phyloP scores from a whole-genome alignment of 306 rosid species.

The Parietaria judaica region DNA sequence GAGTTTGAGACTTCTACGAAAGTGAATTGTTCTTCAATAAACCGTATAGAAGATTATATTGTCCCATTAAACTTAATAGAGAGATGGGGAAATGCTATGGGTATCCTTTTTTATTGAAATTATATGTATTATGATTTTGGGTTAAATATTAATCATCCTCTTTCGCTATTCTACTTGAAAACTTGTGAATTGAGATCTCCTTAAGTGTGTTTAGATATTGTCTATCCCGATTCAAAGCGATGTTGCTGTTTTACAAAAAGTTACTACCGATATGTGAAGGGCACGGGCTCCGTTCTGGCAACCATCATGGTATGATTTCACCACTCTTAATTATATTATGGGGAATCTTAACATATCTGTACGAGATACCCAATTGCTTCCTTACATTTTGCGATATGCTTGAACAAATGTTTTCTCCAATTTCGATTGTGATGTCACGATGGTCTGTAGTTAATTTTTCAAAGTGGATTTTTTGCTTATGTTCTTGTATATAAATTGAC shows the following conservation, averaged over 20 bases:
- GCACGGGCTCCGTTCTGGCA: constrained; percentile 90
- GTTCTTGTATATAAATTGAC: neutral
- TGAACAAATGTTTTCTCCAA: no score
- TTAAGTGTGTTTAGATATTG: constrained; percentile 58
- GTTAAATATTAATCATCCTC: constrained; percentile 20
- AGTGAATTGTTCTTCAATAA: constrained; percentile 18
- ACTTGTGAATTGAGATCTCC: constrained; percentile 14
- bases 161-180: constrained; percentile 23
- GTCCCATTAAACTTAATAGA: constrained; percentile 78
- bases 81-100: constrained; percentile 98
- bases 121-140: neutral
- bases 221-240: constrained; percentile 78
- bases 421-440: no score
- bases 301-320: constrained; percentile 53
- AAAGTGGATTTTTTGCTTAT: no score
- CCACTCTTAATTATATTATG: neutral
- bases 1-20: constrained; percentile 38
- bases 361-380: no score
- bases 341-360: neutral
- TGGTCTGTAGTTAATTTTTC: no score
- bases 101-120: constrained; percentile 57
- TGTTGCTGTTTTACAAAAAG: constrained; percentile 97
- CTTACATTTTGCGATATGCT: no score
- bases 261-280: constrained; percentile 86
- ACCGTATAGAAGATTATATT: constrained; percentile 42